Conservation (phyloP, 345 rosid species). For the Eucalyptus microcorys region DNA sequence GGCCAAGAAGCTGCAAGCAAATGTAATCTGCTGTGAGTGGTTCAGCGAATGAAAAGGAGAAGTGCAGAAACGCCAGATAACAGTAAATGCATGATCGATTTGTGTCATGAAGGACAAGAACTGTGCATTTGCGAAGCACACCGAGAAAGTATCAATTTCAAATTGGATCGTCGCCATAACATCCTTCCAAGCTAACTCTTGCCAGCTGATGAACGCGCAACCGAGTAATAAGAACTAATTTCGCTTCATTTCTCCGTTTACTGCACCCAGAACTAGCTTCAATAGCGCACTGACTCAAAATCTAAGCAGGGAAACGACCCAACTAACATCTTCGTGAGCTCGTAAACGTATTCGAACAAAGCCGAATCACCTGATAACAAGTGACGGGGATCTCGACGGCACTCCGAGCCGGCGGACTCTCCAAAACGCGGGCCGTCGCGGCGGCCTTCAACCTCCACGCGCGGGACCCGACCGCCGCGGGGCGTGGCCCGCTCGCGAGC, state of each 20-base stretch:
- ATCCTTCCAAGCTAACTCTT: neutral
- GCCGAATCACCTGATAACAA: conserved; percentile 1
- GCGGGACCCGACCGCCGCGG: neutral
- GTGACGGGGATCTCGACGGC: conserved; percentile 1
- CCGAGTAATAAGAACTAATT: neutral
- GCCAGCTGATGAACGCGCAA: neutral
- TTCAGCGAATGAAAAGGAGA: neutral
- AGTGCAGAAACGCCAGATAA: neutral
- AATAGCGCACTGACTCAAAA: neutral
- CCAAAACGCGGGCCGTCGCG: neutral
- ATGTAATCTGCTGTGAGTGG: neutral
- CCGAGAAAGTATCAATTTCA: neutral
- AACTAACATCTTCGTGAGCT: neutral
- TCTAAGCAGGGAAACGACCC: neutral
- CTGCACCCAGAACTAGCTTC: neutral
- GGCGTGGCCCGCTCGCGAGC: neutral
- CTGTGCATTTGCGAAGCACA: neutral
- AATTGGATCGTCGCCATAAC: neutral
- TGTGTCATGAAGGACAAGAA: neutral
- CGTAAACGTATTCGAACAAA: neutral
- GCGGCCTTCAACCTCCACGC: neutral
- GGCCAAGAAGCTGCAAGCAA: conserved; percentile 61
- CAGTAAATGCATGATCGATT: neutral
- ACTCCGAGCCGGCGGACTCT: neutral
- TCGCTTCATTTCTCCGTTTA: neutral